Base-by-base conservation (phyloP, 495 filamentous ascomycete species). In the Hypoxylon crocopeplum region DNA sequence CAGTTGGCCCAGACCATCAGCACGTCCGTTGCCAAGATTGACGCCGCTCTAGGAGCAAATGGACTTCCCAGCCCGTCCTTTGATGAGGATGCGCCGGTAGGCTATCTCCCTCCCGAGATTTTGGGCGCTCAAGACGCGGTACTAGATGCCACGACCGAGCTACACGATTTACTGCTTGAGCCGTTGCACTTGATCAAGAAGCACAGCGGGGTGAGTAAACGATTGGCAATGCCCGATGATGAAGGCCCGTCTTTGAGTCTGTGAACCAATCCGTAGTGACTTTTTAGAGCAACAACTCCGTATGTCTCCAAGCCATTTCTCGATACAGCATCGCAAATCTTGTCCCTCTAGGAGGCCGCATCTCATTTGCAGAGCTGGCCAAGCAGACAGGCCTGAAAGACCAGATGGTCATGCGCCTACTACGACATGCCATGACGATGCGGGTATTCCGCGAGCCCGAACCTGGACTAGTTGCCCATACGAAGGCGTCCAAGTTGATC, bases 391-490 rank as follows among this genome's bases (percentile, higher is more conserved):
- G 16, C 1, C 25, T 76, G 12, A 33, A 61, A 25, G 61, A 67
- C 25, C 37, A 54, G 5, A 66, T 72, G 24, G 38, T 77, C 19
- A 54, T 59, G 13, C 69, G 77, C 4, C 57, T 82, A 44, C 59
- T 80, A 1, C 74, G 76, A 1, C 75, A 78, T 59, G 78, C 75
- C 3, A 79, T 80, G 59, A 75, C 68, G 20, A 67, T 75, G 38
- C 69, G 69, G 11, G 70, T 81, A 21, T 82, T 82, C 69, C 48
- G 56, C 4, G 78, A 81, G 48, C 67, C 73, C 7, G 13, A 19
- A 7, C 47, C 47, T 1, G 48, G 48, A 7, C 24, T 39, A 27
- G 56, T 60, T 10, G 47, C 16, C 29, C 58, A 22, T 69, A 73
- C 8, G 70, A 69, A 3, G 44, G 70, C 6, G 64, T 82, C 21